Conservation (phyloP, 306 rosid genomes). For the Malus domestica region DNA sequence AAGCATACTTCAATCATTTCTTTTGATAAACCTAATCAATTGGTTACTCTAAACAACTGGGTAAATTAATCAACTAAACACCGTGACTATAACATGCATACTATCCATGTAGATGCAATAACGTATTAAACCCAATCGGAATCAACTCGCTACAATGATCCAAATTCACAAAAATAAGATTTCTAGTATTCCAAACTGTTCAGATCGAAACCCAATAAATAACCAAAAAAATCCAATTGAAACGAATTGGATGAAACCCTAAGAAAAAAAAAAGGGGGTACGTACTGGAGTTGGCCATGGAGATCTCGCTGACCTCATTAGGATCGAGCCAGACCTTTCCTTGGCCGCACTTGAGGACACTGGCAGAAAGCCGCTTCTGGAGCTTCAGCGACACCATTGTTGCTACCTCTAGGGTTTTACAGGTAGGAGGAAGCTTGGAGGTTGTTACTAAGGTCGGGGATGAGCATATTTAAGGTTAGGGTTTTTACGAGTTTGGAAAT, state of each 20-base stretch:
- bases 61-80: neutral
- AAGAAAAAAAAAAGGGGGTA: neutral
- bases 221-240: neutral
- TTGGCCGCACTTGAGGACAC: slow-evolving; percentile 89
- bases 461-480: neutral
- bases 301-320: slow-evolving; percentile 78
- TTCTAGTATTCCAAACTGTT: neutral
- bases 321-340: slow-evolving; percentile 99
- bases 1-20: neutral
- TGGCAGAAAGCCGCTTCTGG: slow-evolving; percentile 86
- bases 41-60: neutral
- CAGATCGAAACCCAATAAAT: neutral
- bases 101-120: neutral
- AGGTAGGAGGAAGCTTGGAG: neutral
- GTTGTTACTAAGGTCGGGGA: neutral
- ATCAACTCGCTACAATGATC: neutral
- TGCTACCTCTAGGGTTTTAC: slow-evolving; percentile 10
- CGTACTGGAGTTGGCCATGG: slow-evolving; percentile 94
- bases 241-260: neutral
- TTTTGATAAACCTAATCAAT: neutral
- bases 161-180: neutral
- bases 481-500: neutral
- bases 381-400: slow-evolving; percentile 90
- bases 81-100: neutral
- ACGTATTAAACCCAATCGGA: neutral